Conservation (phyloP, 768 basidiomycete genomes). For the Amanita rubescens region DNA sequence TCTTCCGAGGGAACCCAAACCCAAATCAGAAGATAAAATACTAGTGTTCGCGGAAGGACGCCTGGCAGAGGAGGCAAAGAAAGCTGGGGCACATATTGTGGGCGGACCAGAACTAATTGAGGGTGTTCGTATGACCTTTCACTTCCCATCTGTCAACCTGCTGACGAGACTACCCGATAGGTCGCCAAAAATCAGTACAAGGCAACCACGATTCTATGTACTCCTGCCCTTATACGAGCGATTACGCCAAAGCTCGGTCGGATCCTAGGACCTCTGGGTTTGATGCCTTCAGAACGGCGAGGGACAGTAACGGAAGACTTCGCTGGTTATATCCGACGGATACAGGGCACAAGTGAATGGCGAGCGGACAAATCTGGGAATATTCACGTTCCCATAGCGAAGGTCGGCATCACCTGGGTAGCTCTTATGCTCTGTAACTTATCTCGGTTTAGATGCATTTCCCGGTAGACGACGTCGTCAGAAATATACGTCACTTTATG, state of each 20-base stretch:
- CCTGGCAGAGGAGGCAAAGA: slow-evolving; percentile 73
- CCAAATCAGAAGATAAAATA: slow-evolving; percentile 63
- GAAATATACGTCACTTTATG: slow-evolving; percentile 74
- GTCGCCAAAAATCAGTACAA: slow-evolving; percentile 66
- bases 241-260: slow-evolving; percentile 77
- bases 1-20: slow-evolving; percentile 75
- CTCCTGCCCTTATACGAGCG: slow-evolving; percentile 66
- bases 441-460: slow-evolving; percentile 54
- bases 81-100: slow-evolving; percentile 84
- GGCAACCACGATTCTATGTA: slow-evolving; percentile 82
- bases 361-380: slow-evolving; percentile 83
- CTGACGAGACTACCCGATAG: slow-evolving; percentile 27
- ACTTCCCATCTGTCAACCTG: not conserved
- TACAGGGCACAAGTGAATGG: slow-evolving; percentile 87
- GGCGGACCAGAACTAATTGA: slow-evolving; percentile 88
- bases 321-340: slow-evolving; percentile 67
- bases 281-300: slow-evolving; percentile 92
- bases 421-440: slow-evolving; percentile 2
- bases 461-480: slow-evolving; percentile 65
- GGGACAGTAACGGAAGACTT: slow-evolving; percentile 94
- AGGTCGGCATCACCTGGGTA: slow-evolving; percentile 35
- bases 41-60: slow-evolving; percentile 92
- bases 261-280: slow-evolving; percentile 78
- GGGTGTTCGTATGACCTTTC: slow-evolving; percentile 44
- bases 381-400: slow-evolving; percentile 75